These are phyloP conservation scores for Tetrahymena thermophila DNA, from an alignment of 73 alveolate species.

Conservation along the genomic window DNA sequence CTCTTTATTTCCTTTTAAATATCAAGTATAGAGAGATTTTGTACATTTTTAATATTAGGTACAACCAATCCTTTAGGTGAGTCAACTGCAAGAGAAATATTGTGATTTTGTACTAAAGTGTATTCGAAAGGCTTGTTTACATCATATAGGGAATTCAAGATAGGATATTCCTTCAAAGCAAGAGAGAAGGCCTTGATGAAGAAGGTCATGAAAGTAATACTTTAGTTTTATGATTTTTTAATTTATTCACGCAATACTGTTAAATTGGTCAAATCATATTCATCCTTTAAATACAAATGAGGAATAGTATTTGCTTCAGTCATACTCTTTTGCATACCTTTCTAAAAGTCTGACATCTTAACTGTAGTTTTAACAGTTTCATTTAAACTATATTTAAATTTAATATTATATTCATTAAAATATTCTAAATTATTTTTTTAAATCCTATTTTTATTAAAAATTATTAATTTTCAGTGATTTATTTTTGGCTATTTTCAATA, in stretches of 20 bases:
- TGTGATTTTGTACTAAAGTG: slow-evolving; percentile 64
- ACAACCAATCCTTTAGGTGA: slow-evolving; percentile 76
- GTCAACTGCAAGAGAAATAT: slow-evolving; percentile 78
- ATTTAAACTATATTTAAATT: not conserved
- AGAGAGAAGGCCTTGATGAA: slow-evolving; percentile 72
- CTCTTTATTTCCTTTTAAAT: slow-evolving; percentile 55
- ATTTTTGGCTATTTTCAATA: not conserved
- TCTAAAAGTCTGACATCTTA: slow-evolving; percentile 60
- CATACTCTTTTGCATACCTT: slow-evolving; percentile 80
- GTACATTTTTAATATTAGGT: slow-evolving; percentile 71
- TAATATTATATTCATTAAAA: not conserved
- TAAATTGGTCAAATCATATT: slow-evolving; percentile 55
- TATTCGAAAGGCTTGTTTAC: slow-evolving; percentile 58
- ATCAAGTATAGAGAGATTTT: slow-evolving; percentile 59
- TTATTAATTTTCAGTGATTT: slow-evolving; percentile 27
- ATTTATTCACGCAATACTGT: slow-evolving; percentile 53
- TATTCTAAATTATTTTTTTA: too few relatives aligned
- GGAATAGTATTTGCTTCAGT: slow-evolving; percentile 70
- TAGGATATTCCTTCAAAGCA: slow-evolving; percentile 58
- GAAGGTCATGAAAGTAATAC: slow-evolving; percentile 71
- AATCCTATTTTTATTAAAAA: not conserved
- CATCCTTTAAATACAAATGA: slow-evolving; percentile 68
- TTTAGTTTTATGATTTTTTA: slow-evolving; percentile 42
- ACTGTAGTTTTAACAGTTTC: slow-evolving; percentile 21
- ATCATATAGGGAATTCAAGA: slow-evolving; percentile 55